Percentiles rank a stretch among this genome's conserved stretches.
These are phyloP conservation scores for Podosphaera xanthii DNA, from an alignment of 2,329 filamentous ascomycete genomes.

Conservation along the genomic window DNA sequence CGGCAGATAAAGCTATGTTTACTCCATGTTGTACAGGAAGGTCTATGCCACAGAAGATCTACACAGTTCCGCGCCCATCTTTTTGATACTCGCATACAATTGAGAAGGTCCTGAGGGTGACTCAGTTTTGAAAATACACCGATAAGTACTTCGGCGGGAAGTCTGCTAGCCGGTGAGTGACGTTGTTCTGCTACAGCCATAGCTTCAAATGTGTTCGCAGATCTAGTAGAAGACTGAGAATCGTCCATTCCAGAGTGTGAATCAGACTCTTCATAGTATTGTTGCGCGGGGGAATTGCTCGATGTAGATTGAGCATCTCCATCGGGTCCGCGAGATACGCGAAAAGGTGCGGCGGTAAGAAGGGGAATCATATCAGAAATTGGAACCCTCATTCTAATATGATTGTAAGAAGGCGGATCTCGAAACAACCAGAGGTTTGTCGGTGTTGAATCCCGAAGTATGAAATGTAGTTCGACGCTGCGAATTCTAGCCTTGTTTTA, in stretches of 20 bases:
- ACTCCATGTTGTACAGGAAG: constrained; percentile 68
- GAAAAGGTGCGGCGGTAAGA: constrained; percentile 9
- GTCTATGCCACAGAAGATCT: constrained; percentile 83
- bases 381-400: constrained; percentile 11
- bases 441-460: background rate
- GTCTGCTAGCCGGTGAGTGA: constrained; percentile 54
- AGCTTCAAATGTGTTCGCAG: constrained; percentile 47
- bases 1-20: constrained; percentile 62
- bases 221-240: constrained; percentile 74
- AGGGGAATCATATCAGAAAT: constrained; percentile 10
- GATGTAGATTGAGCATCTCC: constrained; percentile 23
- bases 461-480: background rate
- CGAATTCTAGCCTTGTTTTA: background rate
- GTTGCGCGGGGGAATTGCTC: constrained; percentile 50
- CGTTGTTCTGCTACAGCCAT: constrained; percentile 47
- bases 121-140: constrained; percentile 71
- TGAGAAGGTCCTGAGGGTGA: constrained; percentile 52
- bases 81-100: constrained; percentile 85
- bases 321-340: constrained; percentile 12
- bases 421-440: background rate
- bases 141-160: constrained; percentile 90
- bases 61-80: constrained; percentile 84
- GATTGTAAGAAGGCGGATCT: background rate
- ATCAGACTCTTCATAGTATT: constrained; percentile 78
- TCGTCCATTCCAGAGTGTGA: constrained; percentile 80